Evolutionary conservation across 2,329 filamentous ascomycete genomes (phyloP), one percentile per base, ranked within the genome.

Genomic region (Microcyclospora tardicrescens): DNA sequence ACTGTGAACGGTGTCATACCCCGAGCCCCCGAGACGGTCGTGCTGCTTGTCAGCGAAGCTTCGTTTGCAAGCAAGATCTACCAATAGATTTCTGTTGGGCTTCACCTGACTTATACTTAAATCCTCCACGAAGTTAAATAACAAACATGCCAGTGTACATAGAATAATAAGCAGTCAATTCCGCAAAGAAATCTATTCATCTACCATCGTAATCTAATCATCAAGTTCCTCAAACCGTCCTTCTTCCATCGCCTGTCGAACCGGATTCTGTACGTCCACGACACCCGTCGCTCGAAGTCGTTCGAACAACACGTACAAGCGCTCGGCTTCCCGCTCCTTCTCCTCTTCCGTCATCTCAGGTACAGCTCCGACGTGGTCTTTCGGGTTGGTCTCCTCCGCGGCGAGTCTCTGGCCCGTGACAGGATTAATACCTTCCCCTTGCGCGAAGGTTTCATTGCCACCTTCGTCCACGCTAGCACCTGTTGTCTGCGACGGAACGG

Each of bases 241-340:
- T 46, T 81, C 75, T 34, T 75, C 72, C 40, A 77, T 63, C 0
- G 83, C 82, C 50, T 75, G 67, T 41, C 77, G 73, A 2, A 93
- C 77, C 0, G 84, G 85, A 55, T 93, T 93, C 59, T 85, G 72
- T 11, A 91, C 76, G 46, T 81, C 69, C 27, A 93, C 68, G 5
- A 93, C 69, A 2, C 85, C 85, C 10, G 79, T 91, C 44, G 73
- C 74, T 56, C 75, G 84, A 33, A 91, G 64, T 43, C 73, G 73
- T 61, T 95, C 86, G 61, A 95, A 95, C 2, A 95, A 65, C 10
- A 94, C 85, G 63, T 93, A 95, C 1, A 95, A 61, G 40, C 77
- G 74, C 61, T 95, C 89, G 0, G 87, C 89, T 56, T 98, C 91
- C 41, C 83, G 71, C 59, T 94, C 84, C 60, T 89, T 95, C 64